Evolutionary conservation across 306 rosid species (phyloP), one percentile per base, ranked within the genome.

Genomic region (Gastrolobium villosum): DNA sequence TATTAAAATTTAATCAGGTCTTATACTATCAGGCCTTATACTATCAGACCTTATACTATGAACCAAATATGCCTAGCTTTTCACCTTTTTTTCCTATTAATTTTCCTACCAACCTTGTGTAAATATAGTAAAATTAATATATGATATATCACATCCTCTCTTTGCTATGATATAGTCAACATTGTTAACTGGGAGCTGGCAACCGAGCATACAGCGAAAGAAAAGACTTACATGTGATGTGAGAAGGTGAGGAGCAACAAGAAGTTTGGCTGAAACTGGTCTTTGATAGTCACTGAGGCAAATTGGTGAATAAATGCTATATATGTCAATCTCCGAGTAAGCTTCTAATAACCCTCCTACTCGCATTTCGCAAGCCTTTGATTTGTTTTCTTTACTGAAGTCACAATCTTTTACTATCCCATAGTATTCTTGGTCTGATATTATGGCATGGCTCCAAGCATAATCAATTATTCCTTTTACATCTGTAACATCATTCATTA

Each of bases 381-480:
- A 80, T 65, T 75, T 80, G 50, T 88, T 84, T 5, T 77, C 81
- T 3, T 0, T 6, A 0, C 1, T 7, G n/a, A 82, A 56, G 36
- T 69, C 59, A 66, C 91, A 91, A 2, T 82, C 79, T 40, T 66
- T 82, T 1, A 14, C 13, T 15, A 88, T 76, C 3, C 66, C 77
- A 26, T 68, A 0, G 69, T 83, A 37, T 1, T 82, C 77, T 70
- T 78, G 14, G 57, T 87, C 93, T 0, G 96, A 88, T 45, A 90
- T 77, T 1, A 88, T 85, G 20, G 89, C 93, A 9, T 90, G 96
- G 65, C 86, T 85, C 88, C 91, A 87, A 1, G 91, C 91, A 41
- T 83, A 90, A 20, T 90, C 96, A 50, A 90, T 5, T 49, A 90
- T 4, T 0, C 96, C 96, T 1, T 34, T 62, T 5, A 6, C 13